Evolutionary conservation across 2,329 filamentous ascomycete genomes (phyloP), one percentile per base, ranked within the genome.

Genomic region (Fusarium sp.): DNA sequence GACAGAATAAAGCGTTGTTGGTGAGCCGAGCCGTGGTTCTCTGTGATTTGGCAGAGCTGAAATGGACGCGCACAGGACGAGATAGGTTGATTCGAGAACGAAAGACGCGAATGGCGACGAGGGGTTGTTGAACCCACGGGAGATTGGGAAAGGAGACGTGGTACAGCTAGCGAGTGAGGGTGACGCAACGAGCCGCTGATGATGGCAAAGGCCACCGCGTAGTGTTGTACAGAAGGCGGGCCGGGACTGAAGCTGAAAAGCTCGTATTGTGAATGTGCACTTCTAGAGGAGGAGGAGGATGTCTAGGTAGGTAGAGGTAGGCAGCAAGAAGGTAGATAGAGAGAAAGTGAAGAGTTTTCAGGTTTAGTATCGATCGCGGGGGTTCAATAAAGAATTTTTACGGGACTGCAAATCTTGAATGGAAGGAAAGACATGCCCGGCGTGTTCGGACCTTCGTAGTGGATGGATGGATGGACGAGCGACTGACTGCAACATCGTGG

Each of bases 121-220:
- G 40, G 59, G n/a, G 20, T 22, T 38, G 47, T 60, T 25, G 25
- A 62, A 69, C 30, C 30, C 30, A 32, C 38, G 15, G 35, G 40
- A 54, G 47, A 35, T 57, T 63, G 63, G 52, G 20, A 54, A 60
- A 54, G 61, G 38, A 60, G 50, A 60, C 63, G 69, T 43, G 37
- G 56, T 59, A 71, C 60, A 66, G 25, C 38, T 72, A 45, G 50
- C 59, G 45, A 57, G 63, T 63, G 65, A 66, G 59, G 40, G 38
- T 63, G 57, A 70, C 69, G 60, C 56, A 65, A 59, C 63, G 61
- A 63, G 52, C 69, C 58, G 50, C 52, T 50, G 35, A 68, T 63
- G 43, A 65, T 67, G 47, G 27, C 52, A 50, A 20, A 52, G 47
- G 30, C 20, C 69, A 65, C 59, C 35, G 35, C 43, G 22, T 47